These are phyloP conservation scores for Prunus salicina DNA, from an alignment of 306 rosid species.

Conservation along the genomic window DNA sequence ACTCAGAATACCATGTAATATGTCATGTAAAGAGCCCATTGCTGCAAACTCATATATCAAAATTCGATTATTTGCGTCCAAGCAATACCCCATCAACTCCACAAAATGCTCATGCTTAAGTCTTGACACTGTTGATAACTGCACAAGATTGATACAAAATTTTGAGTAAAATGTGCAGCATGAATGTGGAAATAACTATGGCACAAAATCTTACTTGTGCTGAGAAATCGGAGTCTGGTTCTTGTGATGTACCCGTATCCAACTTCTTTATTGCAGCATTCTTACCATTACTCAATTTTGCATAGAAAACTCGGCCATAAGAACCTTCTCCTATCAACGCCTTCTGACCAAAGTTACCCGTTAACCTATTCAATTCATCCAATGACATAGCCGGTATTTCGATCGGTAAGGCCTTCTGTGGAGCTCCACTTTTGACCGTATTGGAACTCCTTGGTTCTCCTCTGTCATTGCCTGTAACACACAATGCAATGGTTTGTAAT, in stretches of 20 bases:
- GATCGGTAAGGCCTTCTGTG: conserved; percentile 72
- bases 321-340: conserved; percentile 97
- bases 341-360: conserved; percentile 69
- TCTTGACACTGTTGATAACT: conserved; percentile 89
- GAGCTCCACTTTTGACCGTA: conserved; percentile 54
- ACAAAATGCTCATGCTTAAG: conserved; percentile 75
- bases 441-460: conserved; percentile 80
- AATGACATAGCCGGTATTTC: conserved; percentile 66
- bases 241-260: conserved; percentile 67
- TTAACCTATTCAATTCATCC: conserved; percentile 72
- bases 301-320: conserved; percentile 79
- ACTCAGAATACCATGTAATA: conserved; percentile 65
- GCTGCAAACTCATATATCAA: conserved; percentile 79
- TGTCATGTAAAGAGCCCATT: conserved; percentile 90
- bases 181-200: conserved; percentile 1
- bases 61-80: conserved; percentile 71
- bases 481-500: not conserved
- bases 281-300: conserved; percentile 55
- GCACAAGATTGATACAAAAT: conserved; percentile 23
- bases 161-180: not conserved
- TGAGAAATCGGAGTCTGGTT: conserved; percentile 68
- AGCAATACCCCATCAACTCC: conserved; percentile 88
- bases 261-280: conserved; percentile 86
- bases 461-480: conserved; percentile 54
- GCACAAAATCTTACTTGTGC: conserved; percentile 50